A percentile compares a stretch with the other conserved stretches of the same genome.
These are phyloP conservation scores for Salicornia ramosissima DNA, from an alignment of 148 eudicot genomes.

Conservation along the genomic window DNA sequence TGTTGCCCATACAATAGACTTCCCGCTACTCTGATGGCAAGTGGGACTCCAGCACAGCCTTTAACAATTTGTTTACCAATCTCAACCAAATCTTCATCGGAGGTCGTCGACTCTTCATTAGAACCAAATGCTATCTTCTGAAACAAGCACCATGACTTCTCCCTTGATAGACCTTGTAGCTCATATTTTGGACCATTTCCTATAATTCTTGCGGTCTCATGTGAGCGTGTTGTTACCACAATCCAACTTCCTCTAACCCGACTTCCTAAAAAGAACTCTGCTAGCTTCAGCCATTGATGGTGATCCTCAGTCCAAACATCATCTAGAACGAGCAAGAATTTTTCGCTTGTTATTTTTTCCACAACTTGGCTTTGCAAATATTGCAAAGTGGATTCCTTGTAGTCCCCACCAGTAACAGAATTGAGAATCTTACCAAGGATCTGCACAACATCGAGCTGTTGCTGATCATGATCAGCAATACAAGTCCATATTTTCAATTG, in stretches of 20 bases:
- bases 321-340: background rate
- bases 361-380: background rate
- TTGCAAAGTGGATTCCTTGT: background rate
- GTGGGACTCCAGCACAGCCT: background rate
- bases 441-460: background rate
- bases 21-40: background rate
- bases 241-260: background rate
- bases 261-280: background rate
- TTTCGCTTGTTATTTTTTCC: background rate
- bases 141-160: background rate
- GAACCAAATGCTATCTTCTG: background rate
- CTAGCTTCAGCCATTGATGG: background rate
- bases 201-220: background rate
- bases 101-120: background rate
- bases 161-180: background rate
- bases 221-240: background rate
- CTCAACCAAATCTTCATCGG: background rate
- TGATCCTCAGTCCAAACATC: slow-evolving; percentile 6
- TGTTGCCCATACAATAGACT: slow-evolving; percentile 1
- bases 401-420: background rate
- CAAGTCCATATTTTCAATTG: slow-evolving; percentile 27
- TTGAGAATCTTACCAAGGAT: background rate
- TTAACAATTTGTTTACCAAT: background rate
- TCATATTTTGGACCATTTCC: background rate
- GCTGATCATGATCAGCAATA: slow-evolving; percentile 19